Evolutionary conservation across 164 flowering plant genomes (phyloP), one percentile per base, ranked within the genome.

Genomic region (Brasenia schreberi): DNA sequence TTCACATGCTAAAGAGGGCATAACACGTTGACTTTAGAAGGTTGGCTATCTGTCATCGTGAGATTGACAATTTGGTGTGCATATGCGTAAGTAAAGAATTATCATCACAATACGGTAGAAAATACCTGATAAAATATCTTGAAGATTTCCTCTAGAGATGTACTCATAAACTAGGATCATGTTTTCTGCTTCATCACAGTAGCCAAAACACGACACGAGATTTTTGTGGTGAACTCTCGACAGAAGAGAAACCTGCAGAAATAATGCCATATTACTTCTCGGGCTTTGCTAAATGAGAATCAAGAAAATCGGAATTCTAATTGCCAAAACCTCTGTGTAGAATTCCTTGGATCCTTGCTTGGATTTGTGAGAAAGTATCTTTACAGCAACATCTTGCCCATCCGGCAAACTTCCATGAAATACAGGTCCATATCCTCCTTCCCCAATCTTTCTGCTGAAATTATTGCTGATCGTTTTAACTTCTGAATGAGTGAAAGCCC

Each of bases 371-470:
- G 12, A 7, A 45, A 45, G 5, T 7, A 45, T 4, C 12, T 23
- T 23, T 23, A 23, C 27, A 4, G 53, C 53, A 45, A 45, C 7
- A 45, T 2, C 5, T 7, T 45, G 11, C 1, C 53, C 53, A 4
- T 7, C 53, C 12, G 3, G 12, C 12, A 49, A 6, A 45, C 23
- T 19, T 19, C 88, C 88, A 70, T 71, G 75, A 63, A 80, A 84
- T 7, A 82, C 85, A 2, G 67, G 71, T 18, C 88, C 88, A 68
- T 74, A 80, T n/a, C 80, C 85, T 66, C 88, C 85, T 71, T 69
- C 76, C 7, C 84, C 88, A 42, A 84, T 65, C 2, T 70, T 68
- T n/a, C 23, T 67, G 18, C 72, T 18, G 10, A 84, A 84, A 65
- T 79, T 76, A 18, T 66, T 71, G 39, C 84, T 82, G 7, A 80